Evolutionary conservation across 176 grass and related monocot species (phyloP), one percentile per base, ranked within the genome.

Genomic region (Coix lacrymajobi): DNA sequence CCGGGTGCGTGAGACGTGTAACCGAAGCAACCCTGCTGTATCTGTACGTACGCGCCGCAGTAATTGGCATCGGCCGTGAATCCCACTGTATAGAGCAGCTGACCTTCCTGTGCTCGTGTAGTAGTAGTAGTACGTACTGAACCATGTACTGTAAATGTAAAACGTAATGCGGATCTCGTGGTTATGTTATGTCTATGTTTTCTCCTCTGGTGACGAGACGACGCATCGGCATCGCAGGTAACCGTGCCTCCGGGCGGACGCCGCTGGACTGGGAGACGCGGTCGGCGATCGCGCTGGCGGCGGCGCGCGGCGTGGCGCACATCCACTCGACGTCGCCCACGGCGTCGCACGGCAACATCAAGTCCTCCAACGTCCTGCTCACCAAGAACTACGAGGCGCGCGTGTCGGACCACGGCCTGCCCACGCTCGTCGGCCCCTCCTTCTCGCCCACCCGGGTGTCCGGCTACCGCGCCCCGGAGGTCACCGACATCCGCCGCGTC

Each of bases 291-390:
- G 89, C 92, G 30, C 85, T 95, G 0, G 76, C 96, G 71, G 85
- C 91, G 16, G 96, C 96, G 30, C 85, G 73, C 12, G 93, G 93
- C 40, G 34, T 95, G 19, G 79, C 76, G 58, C 79, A 93, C 96
- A 98, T 98, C 85, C 96, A 98, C 88, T 92, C 93, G 11, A 89
- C 85, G 1, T 29, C 38, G 0, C 85, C 93, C 2, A 85, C 89
- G 56, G 83, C 91, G 85, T 98, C 96, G 19, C 96, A 98, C 48
- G 96, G 96, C 85, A 98, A 98, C 87, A 95, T 98, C 82, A 98
- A 98, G 83, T 98, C 96, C 26, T 98, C 96, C 60, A 98, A 98
- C 82, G 89, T 98, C 33, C 96, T 98, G 46, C 92, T 98, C 79
- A 93, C 96, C 79, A 95, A 93, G 79, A 84, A 64, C 38, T 90